phyloP scores from a whole-genome alignment of 1,284 basidiomycete species.

The Naganishia liquefaciens region DNA sequence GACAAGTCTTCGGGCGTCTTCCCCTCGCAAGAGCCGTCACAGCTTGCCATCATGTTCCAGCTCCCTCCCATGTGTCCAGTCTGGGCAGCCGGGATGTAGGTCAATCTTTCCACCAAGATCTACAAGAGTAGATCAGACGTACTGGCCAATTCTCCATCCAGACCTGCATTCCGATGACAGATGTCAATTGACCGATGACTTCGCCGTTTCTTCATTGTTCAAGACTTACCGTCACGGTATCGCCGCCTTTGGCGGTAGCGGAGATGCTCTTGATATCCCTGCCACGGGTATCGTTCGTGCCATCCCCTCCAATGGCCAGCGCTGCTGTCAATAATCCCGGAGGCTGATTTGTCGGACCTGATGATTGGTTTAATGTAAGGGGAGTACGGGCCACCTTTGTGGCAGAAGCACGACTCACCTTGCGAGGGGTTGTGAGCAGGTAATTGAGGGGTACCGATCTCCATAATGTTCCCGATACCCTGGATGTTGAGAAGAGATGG shows the following conservation, averaged over 20 bases:
- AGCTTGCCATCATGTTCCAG: conserved; percentile 24
- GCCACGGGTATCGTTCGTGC: background rate
- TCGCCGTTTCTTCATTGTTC: background rate
- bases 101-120: too few relatives aligned
- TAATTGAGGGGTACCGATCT: background rate
- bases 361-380: background rate
- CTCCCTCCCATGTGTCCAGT: background rate
- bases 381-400: background rate
- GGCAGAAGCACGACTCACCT: background rate
- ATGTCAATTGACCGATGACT: background rate
- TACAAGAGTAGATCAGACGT: background rate
- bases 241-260: conserved; percentile 7
- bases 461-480: background rate
- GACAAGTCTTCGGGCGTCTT: conserved; percentile 5
- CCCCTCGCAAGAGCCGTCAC: conserved; percentile 2
- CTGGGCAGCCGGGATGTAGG: background rate
- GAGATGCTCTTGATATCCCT: background rate
- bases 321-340: background rate
- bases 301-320: conserved; percentile 1
- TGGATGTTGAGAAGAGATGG: background rate
- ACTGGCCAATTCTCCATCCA: conserved; percentile 12
- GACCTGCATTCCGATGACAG: background rate
- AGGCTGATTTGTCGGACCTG: background rate
- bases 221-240: conserved; percentile 6
- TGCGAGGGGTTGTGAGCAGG: background rate